Percentiles rank a stretch among this genome's conserved stretches.
These are phyloP conservation scores for Tricholomella constricta DNA, from an alignment of 768 basidiomycete species.

Conservation along the genomic window DNA sequence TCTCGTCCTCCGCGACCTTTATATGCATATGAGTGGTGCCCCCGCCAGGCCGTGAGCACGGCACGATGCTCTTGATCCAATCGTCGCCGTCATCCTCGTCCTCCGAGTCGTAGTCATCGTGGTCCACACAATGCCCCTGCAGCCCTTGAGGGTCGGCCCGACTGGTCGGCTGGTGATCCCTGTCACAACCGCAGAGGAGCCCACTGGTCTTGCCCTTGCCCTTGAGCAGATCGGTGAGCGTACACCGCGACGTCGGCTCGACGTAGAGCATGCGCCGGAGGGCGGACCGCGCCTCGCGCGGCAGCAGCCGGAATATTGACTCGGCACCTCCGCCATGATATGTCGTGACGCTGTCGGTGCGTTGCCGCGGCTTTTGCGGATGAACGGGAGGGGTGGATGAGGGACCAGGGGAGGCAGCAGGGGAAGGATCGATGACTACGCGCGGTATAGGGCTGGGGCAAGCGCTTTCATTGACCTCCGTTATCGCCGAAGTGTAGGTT, in stretches of 20 bases:
- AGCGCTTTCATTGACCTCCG: conserved; percentile 9
- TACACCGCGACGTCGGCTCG: conserved; percentile 87
- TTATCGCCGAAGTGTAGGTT: conserved; percentile 13
- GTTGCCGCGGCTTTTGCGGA: conserved; percentile 25
- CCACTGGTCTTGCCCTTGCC: conserved; percentile 75
- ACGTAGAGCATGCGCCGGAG: conserved; percentile 93
- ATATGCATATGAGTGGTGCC: conserved; percentile 66
- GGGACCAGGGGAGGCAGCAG: conserved; percentile 4
- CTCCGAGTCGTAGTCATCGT: conserved; percentile 63
- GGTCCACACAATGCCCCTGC: conserved; percentile 62
- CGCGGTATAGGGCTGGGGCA: conserved; percentile 13
- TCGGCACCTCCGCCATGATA: conserved; percentile 80
- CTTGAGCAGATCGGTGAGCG: conserved; percentile 87
- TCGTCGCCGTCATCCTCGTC: conserved; percentile 83
- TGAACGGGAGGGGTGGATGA: not conserved
- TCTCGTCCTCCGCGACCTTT: conserved; percentile 75
- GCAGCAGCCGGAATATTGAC: conserved; percentile 94
- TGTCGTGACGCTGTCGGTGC: conserved; percentile 59
- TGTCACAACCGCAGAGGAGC: conserved; percentile 77
- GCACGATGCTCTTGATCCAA: conserved; percentile 77
- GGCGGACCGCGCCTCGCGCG: conserved; percentile 87
- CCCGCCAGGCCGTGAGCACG: conserved; percentile 59
- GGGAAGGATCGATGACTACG: conserved; percentile 11
- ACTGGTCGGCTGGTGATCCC: conserved; percentile 10
- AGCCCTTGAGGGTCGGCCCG: too few relatives aligned